Evolutionary conservation across 1,284 basidiomycete genomes (phyloP).

Genomic region (Irpex sp.): DNA sequence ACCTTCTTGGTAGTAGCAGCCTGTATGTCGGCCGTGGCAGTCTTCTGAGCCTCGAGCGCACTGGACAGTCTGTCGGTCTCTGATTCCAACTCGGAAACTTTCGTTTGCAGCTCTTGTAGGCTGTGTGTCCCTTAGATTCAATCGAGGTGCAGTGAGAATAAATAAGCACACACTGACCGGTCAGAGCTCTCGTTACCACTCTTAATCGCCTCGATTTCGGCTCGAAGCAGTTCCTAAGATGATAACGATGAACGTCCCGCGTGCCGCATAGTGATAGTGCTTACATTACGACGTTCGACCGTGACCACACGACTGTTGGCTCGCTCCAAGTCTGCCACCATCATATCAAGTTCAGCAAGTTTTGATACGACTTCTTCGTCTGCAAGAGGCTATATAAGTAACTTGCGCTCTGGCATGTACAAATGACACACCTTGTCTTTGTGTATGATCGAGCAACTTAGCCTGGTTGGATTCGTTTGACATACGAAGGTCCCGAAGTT

Average conservation of each 20-base stretch:
- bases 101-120: conserved; percentile 68
- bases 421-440: conserved; percentile 68
- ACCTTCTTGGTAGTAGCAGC: conserved; percentile 45
- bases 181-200: conserved; percentile 77
- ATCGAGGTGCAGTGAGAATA: neutral
- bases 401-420: neutral
- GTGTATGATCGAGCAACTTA: conserved; percentile 83
- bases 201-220: conserved; percentile 88
- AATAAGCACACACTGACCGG: conserved; percentile 41
- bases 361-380: conserved; percentile 89
- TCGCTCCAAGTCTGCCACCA: conserved; percentile 88
- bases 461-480: conserved; percentile 93
- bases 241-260: neutral
- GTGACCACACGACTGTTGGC: conserved; percentile 90
- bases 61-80: conserved; percentile 71
- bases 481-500: conserved; percentile 84
- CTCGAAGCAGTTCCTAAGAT: conserved; percentile 82
- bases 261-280: conserved; percentile 15
- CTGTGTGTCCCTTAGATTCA: conserved; percentile 32
- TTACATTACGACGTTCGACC: conserved; percentile 88
- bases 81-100: conserved; percentile 68
- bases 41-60: conserved; percentile 70
- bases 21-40: conserved; percentile 48
- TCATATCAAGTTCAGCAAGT: conserved; percentile 88
- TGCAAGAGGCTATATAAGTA: conserved; percentile 26